Base-by-base conservation (phyloP, 164 flowering plant genomes). In the Malania oleifera region DNA sequence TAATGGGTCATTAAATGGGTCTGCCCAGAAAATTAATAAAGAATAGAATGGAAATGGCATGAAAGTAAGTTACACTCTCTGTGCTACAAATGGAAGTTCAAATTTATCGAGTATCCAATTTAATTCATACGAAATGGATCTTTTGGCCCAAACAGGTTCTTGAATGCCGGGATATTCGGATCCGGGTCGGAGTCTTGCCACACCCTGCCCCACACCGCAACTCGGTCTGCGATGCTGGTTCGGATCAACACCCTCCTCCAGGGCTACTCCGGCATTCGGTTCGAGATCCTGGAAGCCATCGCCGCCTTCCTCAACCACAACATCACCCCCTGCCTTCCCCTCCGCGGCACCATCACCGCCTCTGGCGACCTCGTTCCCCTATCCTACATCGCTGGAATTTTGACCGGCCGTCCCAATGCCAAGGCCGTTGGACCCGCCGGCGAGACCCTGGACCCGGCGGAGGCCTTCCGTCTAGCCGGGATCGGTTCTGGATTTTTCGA, bases 141-240 rank as follows among this genome's bases (percentile, higher is more conserved):
- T 45, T 45, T n/a, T 45, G 17, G 15, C 5, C 12, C n/a, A 15
- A 29, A 1, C 72, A 70, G 80, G 28, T 77, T 73, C 44, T 57
- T 77, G 72, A 77, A 77, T 45, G 73, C 81, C 29, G 81, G 81
- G 2, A 62, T 77, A 1, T 77, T 77, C 35, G 81, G 78, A 7
- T 50, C 45, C n/a, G 75, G 71, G 3, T 47, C 68, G 0, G 77
- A 76, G 13, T 55, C 74, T 13, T 34, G 66, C 56, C 77, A 76
- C 60, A 73, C 65, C 4, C 58, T 77, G 64, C 67, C 80, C 1
- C 71, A 54, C 13, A 27, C 75, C 0, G 71, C 77, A 7, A 73
- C 75, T 0, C 68, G 80, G 49, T 77, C 80, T 9, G 77, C 77
- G 0, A 77, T 77, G 77, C 51, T 77, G 54, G 77, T 77, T 14